phyloP scores from a whole-genome alignment of 2,329 filamentous ascomycete species.

The Aspergillus felis region DNA sequence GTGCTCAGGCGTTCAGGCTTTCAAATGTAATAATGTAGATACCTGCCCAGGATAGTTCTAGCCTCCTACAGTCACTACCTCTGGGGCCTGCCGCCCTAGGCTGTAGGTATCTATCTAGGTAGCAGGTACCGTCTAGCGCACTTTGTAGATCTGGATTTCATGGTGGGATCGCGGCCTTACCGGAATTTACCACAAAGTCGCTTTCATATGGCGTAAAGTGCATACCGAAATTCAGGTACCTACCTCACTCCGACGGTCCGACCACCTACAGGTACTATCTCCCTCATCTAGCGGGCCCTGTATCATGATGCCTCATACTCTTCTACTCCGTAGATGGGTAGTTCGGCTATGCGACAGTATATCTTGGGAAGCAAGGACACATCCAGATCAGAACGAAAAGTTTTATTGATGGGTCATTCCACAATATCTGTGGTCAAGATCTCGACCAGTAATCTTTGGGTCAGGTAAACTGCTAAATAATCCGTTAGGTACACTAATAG shows the following conservation, averaged over 20 bases:
- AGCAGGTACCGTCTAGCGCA: background rate
- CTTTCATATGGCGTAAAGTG: background rate
- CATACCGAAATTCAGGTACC: background rate
- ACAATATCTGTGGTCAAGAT: background rate
- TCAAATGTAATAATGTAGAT: background rate
- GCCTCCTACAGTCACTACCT: too few relatives aligned
- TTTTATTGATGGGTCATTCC: background rate
- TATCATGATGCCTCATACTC: background rate
- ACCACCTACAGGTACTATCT: background rate
- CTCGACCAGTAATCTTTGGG: background rate
- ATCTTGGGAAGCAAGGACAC: background rate
- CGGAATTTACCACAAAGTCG: background rate
- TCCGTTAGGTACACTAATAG: too few relatives aligned
- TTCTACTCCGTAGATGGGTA: background rate
- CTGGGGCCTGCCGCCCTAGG: background rate
- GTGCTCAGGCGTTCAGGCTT: background rate
- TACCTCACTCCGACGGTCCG: background rate
- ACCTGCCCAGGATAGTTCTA: background rate
- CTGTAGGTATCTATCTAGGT: background rate
- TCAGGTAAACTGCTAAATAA: background rate
- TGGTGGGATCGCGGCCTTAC: constrained; percentile 10
- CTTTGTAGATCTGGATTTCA: constrained; percentile 13
- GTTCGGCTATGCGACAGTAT: background rate
- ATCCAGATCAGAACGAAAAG: background rate
- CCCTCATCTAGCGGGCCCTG: background rate